Percentiles rank a stretch among this genome's conserved stretches.
Evolutionary conservation across 2,329 filamentous ascomycete genomes (phyloP).

Genomic region (Nemania sp.): DNA sequence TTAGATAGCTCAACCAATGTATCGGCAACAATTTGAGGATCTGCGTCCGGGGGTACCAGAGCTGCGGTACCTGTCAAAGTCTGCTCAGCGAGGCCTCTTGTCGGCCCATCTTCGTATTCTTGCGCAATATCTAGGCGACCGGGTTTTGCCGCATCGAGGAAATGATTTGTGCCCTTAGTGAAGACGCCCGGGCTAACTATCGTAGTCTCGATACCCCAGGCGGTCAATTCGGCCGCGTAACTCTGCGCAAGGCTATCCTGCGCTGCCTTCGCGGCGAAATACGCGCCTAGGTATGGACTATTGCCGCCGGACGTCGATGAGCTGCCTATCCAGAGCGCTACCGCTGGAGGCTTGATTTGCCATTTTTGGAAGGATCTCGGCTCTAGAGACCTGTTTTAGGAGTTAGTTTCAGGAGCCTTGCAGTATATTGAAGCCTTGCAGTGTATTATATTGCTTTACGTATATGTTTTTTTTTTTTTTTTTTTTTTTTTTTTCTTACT

Average conservation of each 20-base stretch:
- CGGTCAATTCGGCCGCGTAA: slow-evolving; percentile 27
- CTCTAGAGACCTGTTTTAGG: too few relatives aligned
- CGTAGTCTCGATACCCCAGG: slow-evolving; percentile 34
- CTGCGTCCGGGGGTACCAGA: slow-evolving; percentile 24
- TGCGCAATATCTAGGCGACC: slow-evolving; percentile 21
- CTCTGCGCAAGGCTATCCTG: slow-evolving; percentile 30
- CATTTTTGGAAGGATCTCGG: too few relatives aligned
- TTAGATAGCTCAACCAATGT: slow-evolving; percentile 30
- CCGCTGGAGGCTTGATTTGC: too few relatives aligned
- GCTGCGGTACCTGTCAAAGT: slow-evolving; percentile 23
- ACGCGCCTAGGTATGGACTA: slow-evolving; percentile 27
- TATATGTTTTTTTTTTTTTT: too few relatives aligned
- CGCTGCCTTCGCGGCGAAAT: slow-evolving; percentile 32
- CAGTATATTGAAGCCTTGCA: too few relatives aligned
- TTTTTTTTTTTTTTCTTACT: too few relatives aligned
- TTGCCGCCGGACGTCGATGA: slow-evolving; percentile 31
- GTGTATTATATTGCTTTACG: too few relatives aligned
- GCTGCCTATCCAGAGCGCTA: slow-evolving; percentile 33
- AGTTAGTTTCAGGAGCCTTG: too few relatives aligned
- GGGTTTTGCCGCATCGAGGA: slow-evolving; percentile 22
- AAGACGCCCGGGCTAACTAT: slow-evolving; percentile 35
- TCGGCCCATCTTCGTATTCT: slow-evolving; percentile 31
- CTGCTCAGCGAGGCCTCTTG: slow-evolving; percentile 18
- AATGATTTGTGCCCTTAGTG: slow-evolving; percentile 31
- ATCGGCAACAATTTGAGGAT: slow-evolving; percentile 29